Base-by-base conservation (phyloP, 2,329 filamentous ascomycete genomes). In the Cordyceps cicadae region DNA sequence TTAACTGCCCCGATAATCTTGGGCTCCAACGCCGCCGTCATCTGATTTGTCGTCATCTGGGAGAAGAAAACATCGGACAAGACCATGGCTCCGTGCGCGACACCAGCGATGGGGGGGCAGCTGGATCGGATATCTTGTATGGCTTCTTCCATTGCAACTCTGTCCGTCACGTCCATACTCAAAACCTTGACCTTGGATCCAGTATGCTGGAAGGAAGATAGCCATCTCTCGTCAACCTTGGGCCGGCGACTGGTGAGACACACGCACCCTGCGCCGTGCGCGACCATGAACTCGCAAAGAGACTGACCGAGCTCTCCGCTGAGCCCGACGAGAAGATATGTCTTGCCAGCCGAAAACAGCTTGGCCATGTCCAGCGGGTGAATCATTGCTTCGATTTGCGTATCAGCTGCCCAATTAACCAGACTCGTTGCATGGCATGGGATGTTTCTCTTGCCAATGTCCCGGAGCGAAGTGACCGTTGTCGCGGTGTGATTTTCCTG, bases 31-130 rank as follows among this genome's bases (percentile, higher is more conserved):
- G 69, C 67, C 3, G 7, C n/a, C 2, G 3, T 46, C 43, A 46
- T 19, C 9, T 46, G 17, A 17, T 46, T n/a, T 4, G 5, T 9
- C 2, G 43, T 46, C 17, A 46, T 11, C n/a, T n/a, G 15, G 9
- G 17, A 17, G n/a, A 46, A 46, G 15, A 46, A 9, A 8, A 8
- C 17, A 8, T 46, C 45, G 14, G 19, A 11, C n/a, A 48, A 17
- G 21, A 80, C 72, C 74, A 79, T 75, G 7, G 78, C 77, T 0
- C 71, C 78, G 43, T 79, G 71, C 1, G 69, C 70, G 0, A 79
- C 74, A 17, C 79, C 79, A 0, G 64, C 71, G 32, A 81, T 72
- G 0, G 70, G 69, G 0, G 73, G 73, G 34, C 34, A 37, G 12
- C 34, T 37, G 34, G 11, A 5, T 11, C 34, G 34, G 12, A 37